phyloP scores from a whole-genome alignment of 352 stramenopile species.

The Globisporangium nunn region DNA sequence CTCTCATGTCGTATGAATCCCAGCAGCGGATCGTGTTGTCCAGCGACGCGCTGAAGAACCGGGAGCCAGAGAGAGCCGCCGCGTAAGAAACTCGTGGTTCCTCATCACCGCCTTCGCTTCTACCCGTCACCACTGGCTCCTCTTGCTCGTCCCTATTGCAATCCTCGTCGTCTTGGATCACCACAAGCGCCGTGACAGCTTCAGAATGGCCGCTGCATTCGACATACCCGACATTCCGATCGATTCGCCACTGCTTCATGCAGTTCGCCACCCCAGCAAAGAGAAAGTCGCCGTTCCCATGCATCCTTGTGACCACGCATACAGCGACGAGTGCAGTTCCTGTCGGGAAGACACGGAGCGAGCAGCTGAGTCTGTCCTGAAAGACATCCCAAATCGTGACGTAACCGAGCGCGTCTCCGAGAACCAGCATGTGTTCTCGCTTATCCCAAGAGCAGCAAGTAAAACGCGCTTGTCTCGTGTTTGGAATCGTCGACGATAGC shows the following conservation, averaged over 20 bases:
- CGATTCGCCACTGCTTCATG: conserved; percentile 55
- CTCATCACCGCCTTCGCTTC: conserved; percentile 12
- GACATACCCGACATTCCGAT: conserved; percentile 51
- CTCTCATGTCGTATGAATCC: conserved; percentile 64
- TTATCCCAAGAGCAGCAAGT: conserved; percentile 58
- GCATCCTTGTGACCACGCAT: conserved; percentile 1
- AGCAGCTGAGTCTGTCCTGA: conserved; percentile 50
- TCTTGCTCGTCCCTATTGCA: background rate
- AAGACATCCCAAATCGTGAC: conserved; percentile 66
- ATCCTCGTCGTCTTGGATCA: conserved; percentile 25
- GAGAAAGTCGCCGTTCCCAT: conserved; percentile 28
- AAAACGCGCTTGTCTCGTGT: conserved; percentile 38
- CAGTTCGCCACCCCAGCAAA: conserved; percentile 31
- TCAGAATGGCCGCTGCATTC: conserved; percentile 48
- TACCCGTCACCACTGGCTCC: background rate
- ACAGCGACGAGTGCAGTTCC: conserved; percentile 13
- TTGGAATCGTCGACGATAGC: conserved; percentile 49
- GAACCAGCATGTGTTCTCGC: conserved; percentile 34
- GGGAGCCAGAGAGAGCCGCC: conserved; percentile 14
- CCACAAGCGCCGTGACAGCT: conserved; percentile 33
- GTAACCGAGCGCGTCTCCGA: conserved; percentile 40
- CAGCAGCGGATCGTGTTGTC: conserved; percentile 73
- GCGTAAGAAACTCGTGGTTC: background rate
- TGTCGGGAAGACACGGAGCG: conserved; percentile 21
- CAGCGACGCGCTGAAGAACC: conserved; percentile 60